Evolutionary conservation across 2,329 filamentous ascomycete species (phyloP).

Genomic region (Magnaporthales sp.): DNA sequence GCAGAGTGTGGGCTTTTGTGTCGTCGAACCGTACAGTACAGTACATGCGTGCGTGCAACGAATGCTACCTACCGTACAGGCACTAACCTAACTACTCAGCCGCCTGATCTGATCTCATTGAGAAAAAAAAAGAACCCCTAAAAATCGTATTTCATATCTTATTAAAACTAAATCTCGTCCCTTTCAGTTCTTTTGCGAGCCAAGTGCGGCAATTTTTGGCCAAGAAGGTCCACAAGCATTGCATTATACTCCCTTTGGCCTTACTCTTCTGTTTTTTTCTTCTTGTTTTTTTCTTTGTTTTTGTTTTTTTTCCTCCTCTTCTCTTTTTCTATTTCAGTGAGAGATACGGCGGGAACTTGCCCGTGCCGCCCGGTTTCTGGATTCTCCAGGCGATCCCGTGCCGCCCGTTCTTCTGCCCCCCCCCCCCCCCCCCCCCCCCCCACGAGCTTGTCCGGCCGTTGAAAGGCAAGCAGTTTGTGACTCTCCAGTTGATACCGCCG

Average conservation of each 20-base stretch:
- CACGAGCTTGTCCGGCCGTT: not conserved
- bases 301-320: not conserved
- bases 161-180: not conserved
- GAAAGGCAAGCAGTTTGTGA: not conserved
- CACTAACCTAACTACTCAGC: not conserved
- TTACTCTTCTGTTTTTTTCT: too few relatives aligned
- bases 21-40: not conserved
- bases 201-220: not conserved
- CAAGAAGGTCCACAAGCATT: not conserved
- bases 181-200: not conserved
- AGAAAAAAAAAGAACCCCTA: not conserved
- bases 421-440: too few relatives aligned
- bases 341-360: not conserved
- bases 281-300: not conserved
- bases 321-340: not conserved
- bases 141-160: not conserved
- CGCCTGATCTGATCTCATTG: not conserved
- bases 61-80: not conserved
- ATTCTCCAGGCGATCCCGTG: not conserved
- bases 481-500: not conserved
- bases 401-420: not conserved
- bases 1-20: not conserved
- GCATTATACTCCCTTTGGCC: not conserved
- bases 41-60: not conserved
- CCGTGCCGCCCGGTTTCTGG: not conserved